Percentiles rank a stretch among this genome's conserved stretches.
Conservation (phyloP, 345 rosid species). For the Populus davidiana region DNA sequence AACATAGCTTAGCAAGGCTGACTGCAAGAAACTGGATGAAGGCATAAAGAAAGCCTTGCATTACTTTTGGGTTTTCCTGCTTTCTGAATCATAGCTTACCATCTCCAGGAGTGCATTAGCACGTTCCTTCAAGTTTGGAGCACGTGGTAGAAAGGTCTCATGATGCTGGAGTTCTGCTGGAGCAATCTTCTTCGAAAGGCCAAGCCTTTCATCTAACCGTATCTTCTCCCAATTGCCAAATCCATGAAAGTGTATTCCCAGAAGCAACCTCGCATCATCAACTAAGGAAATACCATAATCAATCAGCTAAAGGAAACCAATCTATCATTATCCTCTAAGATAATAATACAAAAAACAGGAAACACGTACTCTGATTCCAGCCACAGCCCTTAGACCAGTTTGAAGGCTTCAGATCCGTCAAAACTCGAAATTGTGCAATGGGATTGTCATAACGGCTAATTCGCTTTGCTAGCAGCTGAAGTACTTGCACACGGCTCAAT, state of each 20-base stretch:
- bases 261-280: constrained; percentile 97
- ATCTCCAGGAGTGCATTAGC: constrained; percentile 96
- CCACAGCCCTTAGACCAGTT: constrained; percentile 99
- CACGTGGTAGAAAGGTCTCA: constrained; percentile 98
- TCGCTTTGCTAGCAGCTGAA: constrained; percentile 81
- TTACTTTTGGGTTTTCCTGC: not conserved
- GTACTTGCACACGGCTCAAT: constrained; percentile 77
- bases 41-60: not conserved
- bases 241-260: constrained; percentile 88
- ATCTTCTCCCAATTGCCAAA: constrained; percentile 99
- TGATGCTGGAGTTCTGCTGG: constrained; percentile 98
- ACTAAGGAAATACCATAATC: constrained; percentile 39
- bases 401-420: constrained; percentile 85
- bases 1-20: not conserved
- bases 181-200: constrained; percentile 94
- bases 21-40: not conserved
- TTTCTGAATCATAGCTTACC: constrained; percentile 40
- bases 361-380: constrained; percentile 84
- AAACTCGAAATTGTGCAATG: constrained; percentile 78
- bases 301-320: not conserved
- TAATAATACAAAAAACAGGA: not conserved
- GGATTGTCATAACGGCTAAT: constrained; percentile 79
- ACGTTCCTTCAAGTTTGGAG: constrained; percentile 95
- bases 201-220: constrained; percentile 86
- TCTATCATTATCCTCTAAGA: not conserved